Evolutionary conservation across 768 basidiomycete species (phyloP), one percentile per base, ranked within the genome.

Genomic region (Lactarius indigo): DNA sequence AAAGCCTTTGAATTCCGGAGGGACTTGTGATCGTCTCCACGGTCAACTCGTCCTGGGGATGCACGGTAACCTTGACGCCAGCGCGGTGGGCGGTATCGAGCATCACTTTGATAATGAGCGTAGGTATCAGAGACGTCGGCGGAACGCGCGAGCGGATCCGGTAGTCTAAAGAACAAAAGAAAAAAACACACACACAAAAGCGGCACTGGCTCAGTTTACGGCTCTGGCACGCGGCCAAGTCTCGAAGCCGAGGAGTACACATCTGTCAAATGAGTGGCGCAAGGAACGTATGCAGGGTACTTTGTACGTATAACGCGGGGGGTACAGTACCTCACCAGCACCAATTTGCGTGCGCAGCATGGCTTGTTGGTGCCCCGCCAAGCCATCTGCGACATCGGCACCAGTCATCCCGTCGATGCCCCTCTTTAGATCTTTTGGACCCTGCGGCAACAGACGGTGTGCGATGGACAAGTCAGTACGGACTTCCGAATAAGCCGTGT

Each of bases 291-390:
- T 15, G 50, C 13, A 52, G 3, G 50, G 50, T 52, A n/a, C 35
- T 37, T 37, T 37, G 35, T 37, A 47, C 23, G 39, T 37, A 47
- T 37, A 47, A 6, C 52, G 57, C 44, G 61, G n/a, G 20, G 20
- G 72, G 28, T 65, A 84, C 84, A 44, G 42, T 44, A 15, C 37
- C 37, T 81, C 88, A 8, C 86, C 86, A 15, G 84, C 82, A 35
- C 87, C 87, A 63, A 89, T 80, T 69, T 88, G 88, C 65, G 79
- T 80, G 31, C 87, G 78, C 6, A 87, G 84, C n/a, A n/a, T n/a
- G 15, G 82, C 86, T 65, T 79, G 80, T 47, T 82, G 72, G 70
- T 87, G 86, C 39, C 79, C 84, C 37, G 81, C 82, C 28, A 80
- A 75, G 1, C 87, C 88, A 68, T 89, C 86, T 1, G 81, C 86